Base-by-base conservation (phyloP, 495 filamentous ascomycete genomes). In the Neurospora sp. region DNA sequence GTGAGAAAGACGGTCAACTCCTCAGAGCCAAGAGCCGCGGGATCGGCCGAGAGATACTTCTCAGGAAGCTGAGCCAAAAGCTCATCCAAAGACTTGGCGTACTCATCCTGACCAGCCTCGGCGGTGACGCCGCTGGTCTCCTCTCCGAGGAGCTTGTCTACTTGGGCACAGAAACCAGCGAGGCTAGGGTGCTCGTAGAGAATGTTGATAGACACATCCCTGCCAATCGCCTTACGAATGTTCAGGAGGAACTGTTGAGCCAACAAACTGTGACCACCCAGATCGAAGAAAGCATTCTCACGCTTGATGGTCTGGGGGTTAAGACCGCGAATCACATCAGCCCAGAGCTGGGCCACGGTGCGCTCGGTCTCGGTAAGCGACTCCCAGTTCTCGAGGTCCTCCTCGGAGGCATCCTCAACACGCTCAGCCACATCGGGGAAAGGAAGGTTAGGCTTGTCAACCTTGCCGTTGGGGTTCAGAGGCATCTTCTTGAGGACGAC, bases 391-490 rank as follows among this genome's bases (percentile, higher is more conserved):
- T 91, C 90, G 35, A 96, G 74, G 48, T 86, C 84, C 74, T 90
- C 87, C 75, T 94, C 90, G 3, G 91, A 94, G 38, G 89, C 86
- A 11, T 82, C 82, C 71, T 84, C 84, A 14, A 80, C 76, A 20
- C 77, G 75, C 66, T 83, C 81, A 4, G 87, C 87, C 12, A 89
- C 90, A 79, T 95, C 92, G 0, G 96, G 96, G 88, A 97, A 98
- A 0, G 96, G 96, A 54, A 99, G 86, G 1, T 90, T 91, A 7
- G 93, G 93, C 82, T 91, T 93, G 79, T 99, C 96, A 66, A 97
- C 90, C 84, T 97, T 98, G 74, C 94, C 94, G 76, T 98, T 98
- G 16, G 95, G 95, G 82, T 97, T 98, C 38, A 98, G 84, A 0
- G 95, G 95, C 71, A 98, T 87, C 48, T 90, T 90, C 70, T 87